Base-by-base conservation (phyloP, 108 stramenopile genomes). In the Cyclotella distinguenda region DNA sequence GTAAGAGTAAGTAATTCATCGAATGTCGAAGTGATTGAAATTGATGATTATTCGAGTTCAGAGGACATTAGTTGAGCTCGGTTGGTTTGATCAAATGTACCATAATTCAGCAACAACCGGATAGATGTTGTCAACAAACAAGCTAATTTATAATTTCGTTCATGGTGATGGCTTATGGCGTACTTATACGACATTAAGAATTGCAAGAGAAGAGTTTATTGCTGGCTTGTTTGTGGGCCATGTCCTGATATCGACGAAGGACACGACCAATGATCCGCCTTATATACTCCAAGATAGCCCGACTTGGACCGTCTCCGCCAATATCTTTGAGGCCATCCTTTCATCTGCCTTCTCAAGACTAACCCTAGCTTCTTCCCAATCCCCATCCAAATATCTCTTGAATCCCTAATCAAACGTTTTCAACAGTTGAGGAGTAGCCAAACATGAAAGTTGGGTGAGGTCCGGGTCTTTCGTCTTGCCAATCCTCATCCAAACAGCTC, bases 391-490 rank as follows among this genome's bases (percentile, higher is more conserved):
- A 54, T 94, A 96, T 25, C 51, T 31, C 13, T 87, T 70, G 34
- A 86, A 58, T 3, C 90, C 95, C 49, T 74, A 72, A 8, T 84
- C 82, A 64, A 84, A 91, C 10, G 63, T 72, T 27, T 74, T 70
- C 21, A 72, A 8, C 64, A 96, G 94, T 36, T 91, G 84, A 16
- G 80, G 77, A n/a, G 86, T 85, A 0, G 87, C 80, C 49, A 90
- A 87, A n/a, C 85, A 82, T 26, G 91, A 62, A 69, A 96, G 86
- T 36, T 84, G 77, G 25, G 46, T 39, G 9, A 96, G 60, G 68
- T 96, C 95, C 36, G 84, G 87, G 79, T 96, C 95, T 0, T 66
- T n/a, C n/a, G n/a, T n/a, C n/a, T n/a, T n/a, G n/a, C n/a, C n/a
- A n/a, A n/a, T n/a, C n/a, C n/a, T n/a, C n/a, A n/a, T 40, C 60